These are phyloP conservation scores for Colletotrichum cordylinicola DNA, from an alignment of 2,329 filamentous ascomycete species.

Conservation along the genomic window DNA sequence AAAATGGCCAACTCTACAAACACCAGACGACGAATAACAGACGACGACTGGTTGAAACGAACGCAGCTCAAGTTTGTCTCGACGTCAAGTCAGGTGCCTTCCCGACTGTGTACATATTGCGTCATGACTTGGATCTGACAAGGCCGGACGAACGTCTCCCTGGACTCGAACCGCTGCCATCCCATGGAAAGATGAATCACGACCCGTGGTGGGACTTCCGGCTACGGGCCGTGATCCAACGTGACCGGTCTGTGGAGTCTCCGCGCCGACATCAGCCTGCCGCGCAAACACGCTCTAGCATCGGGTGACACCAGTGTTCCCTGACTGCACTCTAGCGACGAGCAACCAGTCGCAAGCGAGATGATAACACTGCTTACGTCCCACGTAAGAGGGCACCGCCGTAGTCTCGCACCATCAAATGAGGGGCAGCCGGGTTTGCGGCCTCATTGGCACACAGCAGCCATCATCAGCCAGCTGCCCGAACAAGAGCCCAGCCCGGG, in stretches of 20 bases:
- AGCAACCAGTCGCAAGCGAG: background rate
- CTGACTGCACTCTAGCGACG: background rate
- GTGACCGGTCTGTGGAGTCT: constrained; percentile 14
- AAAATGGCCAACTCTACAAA: background rate
- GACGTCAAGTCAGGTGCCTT: constrained; percentile 10
- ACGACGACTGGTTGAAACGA: background rate
- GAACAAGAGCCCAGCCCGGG: background rate
- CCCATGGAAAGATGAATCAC: constrained; percentile 18
- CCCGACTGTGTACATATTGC: constrained; percentile 1
- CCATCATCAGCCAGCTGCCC: background rate
- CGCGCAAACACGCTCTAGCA: background rate
- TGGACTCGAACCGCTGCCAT: constrained; percentile 9
- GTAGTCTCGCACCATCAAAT: background rate
- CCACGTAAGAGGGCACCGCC: background rate
- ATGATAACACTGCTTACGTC: constrained; percentile 2
- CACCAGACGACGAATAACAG: background rate
- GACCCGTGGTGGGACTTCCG: background rate
- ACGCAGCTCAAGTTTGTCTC: background rate
- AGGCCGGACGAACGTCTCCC: constrained; percentile 3
- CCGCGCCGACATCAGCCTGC: constrained; percentile 7
- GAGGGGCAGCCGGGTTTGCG: background rate
- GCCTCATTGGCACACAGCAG: background rate
- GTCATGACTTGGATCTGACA: constrained; percentile 16
- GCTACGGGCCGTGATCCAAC: constrained; percentile 10
- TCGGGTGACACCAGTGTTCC: constrained; percentile 6